These are phyloP conservation scores for Pythium vanterpoolii DNA, from an alignment of 352 stramenopile genomes.

Conservation along the genomic window DNA sequence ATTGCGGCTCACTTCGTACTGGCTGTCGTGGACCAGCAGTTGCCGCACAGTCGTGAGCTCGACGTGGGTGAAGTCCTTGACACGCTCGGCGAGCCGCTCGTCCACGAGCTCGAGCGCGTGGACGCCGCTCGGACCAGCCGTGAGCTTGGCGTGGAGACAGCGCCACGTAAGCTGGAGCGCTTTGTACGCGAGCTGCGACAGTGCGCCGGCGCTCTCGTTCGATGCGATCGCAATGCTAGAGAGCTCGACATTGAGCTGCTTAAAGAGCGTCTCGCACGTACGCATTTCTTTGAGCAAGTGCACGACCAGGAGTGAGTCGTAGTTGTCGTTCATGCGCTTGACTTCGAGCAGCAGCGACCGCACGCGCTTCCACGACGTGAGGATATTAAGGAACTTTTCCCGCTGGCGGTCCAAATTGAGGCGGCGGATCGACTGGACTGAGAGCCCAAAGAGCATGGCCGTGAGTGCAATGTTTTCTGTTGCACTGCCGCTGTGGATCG, in stretches of 20 bases:
- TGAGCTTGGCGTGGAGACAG: conserved; percentile 35
- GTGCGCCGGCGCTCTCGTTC: conserved; percentile 66
- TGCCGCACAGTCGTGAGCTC: conserved; percentile 47
- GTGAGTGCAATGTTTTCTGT: conserved; percentile 77
- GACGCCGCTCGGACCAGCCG: conserved; percentile 16
- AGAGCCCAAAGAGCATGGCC: conserved; percentile 71
- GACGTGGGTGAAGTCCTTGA: conserved; percentile 59
- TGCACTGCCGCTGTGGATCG: conserved; percentile 55
- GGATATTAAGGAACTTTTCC: conserved; percentile 34
- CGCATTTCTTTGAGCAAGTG: conserved; percentile 83
- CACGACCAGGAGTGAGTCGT: conserved; percentile 62
- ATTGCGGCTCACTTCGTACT: conserved; percentile 6
- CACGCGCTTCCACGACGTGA: conserved; percentile 75
- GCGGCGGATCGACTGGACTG: conserved; percentile 29
- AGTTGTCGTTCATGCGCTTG: conserved; percentile 74
- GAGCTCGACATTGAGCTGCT: conserved; percentile 68
- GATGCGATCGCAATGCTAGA: conserved; percentile 56
- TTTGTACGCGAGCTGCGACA: conserved; percentile 70
- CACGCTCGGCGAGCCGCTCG: conserved; percentile 55
- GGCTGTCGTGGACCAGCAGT: conserved; percentile 50
- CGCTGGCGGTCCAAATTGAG: conserved; percentile 36
- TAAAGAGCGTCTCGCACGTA: conserved; percentile 71
- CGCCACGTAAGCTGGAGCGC: conserved; percentile 62
- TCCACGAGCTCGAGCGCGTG: conserved; percentile 46
- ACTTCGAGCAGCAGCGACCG: conserved; percentile 53